Evolutionary conservation across 345 rosid species (phyloP).

Genomic region (Moricandia arvensis): DNA sequence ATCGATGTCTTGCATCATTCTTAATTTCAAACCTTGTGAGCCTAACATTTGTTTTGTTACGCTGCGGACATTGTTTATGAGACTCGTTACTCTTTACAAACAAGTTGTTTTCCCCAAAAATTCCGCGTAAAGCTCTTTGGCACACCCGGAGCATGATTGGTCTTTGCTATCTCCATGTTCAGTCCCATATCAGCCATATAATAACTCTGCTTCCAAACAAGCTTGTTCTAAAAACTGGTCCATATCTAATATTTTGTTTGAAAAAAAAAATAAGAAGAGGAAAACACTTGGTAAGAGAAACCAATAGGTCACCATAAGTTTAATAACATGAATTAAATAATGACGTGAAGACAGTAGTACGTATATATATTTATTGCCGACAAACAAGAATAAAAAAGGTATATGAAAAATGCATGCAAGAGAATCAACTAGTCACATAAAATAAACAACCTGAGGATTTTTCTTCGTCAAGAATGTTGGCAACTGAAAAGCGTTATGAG

Average conservation of each 20-base stretch:
- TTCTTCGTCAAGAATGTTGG: background rate
- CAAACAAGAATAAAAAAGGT: background rate
- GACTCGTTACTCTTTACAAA: background rate
- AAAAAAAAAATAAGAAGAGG: background rate
- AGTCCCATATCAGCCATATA: background rate
- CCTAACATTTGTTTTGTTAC: constrained; percentile 12
- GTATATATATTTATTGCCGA: too few species aligned
- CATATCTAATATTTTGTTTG: constrained; percentile 14
- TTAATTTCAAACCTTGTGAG: background rate
- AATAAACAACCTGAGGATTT: background rate
- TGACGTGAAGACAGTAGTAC: too few species aligned
- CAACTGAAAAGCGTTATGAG: background rate
- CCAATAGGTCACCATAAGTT: too few species aligned
- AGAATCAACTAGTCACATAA: background rate
- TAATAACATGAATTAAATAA: too few species aligned
- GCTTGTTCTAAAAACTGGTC: constrained; percentile 30
- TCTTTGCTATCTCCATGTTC: constrained; percentile 19
- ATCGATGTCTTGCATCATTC: constrained; percentile 9
- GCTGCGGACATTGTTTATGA: constrained; percentile 18
- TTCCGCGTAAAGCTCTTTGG: background rate
- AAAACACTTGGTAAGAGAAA: background rate
- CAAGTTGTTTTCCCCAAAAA: constrained; percentile 24
- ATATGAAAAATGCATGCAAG: background rate
- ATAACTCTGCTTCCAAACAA: constrained; percentile 23
- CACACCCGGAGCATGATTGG: background rate